Evolutionary conservation across 352 stramenopile genomes (phyloP).

Genomic region (Pythium sp.): DNA sequence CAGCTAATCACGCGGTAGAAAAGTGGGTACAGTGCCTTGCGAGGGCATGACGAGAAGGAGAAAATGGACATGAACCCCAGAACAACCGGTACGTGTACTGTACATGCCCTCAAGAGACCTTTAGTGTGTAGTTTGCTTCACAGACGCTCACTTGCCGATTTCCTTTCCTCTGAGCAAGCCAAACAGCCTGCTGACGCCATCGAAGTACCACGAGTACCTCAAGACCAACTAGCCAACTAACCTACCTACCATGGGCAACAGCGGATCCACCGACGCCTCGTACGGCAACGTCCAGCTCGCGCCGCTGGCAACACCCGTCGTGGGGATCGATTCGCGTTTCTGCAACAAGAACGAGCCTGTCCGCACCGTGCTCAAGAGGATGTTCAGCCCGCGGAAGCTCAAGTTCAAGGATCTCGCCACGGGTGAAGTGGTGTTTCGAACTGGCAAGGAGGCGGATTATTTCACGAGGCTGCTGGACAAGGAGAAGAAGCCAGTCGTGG

Average conservation of each 20-base stretch:
- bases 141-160: background rate
- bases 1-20: background rate
- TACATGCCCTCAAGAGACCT: background rate
- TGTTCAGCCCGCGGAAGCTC: background rate
- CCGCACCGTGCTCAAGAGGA: background rate
- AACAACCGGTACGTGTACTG: background rate
- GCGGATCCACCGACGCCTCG: constrained; percentile 1
- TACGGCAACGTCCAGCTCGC: background rate
- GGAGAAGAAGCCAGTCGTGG: background rate
- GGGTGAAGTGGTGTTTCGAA: background rate
- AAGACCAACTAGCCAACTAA: background rate
- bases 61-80: background rate
- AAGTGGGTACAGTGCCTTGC: background rate
- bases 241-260: background rate
- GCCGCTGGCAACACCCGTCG: background rate
- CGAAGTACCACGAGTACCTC: background rate
- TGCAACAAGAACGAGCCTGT: background rate
- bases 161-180: background rate
- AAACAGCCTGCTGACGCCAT: no score
- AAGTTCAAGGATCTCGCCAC: constrained; percentile 1
- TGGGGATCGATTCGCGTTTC: background rate
- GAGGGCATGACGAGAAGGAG: no score
- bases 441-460: background rate
- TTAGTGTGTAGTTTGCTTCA: background rate
- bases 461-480: background rate